A percentile compares a stretch with the other conserved stretches of the same genome.
Conservation (phyloP, 306 rosid species). For the Cyamopsis tetragonoloba region DNA sequence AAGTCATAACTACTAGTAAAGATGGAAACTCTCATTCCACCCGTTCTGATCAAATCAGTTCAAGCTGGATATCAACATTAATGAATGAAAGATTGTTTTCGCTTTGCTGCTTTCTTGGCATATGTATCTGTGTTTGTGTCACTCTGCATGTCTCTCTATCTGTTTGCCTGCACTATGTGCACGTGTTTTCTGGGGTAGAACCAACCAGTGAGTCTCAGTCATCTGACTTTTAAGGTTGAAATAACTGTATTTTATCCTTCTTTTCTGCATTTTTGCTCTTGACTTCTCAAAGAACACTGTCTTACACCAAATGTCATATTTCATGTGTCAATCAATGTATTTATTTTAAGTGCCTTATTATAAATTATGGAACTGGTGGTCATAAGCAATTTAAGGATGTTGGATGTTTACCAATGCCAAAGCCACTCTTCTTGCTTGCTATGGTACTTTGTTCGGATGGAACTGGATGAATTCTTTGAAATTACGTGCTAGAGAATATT, state of each 20-base stretch:
- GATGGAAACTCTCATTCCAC: constrained; percentile 9
- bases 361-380: not conserved
- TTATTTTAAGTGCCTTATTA: not conserved
- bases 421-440: not conserved
- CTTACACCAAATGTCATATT: not conserved
- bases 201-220: not conserved
- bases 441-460: not conserved
- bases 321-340: not conserved
- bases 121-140: not conserved
- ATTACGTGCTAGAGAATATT: not conserved
- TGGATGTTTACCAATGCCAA: not conserved
- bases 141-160: not conserved
- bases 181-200: not conserved
- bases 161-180: not conserved
- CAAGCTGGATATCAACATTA: not conserved
- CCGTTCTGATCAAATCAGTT: constrained; percentile 3
- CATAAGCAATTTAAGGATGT: not conserved
- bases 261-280: not conserved
- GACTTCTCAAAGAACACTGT: not conserved
- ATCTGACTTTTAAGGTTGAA: not conserved
- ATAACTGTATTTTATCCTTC: not conserved
- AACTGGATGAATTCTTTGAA: not conserved
- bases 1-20: not conserved
- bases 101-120: not conserved
- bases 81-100: not conserved